These are phyloP conservation scores for Plicaturopsis crispa DNA, from an alignment of 768 basidiomycete species.

Conservation along the genomic window DNA sequence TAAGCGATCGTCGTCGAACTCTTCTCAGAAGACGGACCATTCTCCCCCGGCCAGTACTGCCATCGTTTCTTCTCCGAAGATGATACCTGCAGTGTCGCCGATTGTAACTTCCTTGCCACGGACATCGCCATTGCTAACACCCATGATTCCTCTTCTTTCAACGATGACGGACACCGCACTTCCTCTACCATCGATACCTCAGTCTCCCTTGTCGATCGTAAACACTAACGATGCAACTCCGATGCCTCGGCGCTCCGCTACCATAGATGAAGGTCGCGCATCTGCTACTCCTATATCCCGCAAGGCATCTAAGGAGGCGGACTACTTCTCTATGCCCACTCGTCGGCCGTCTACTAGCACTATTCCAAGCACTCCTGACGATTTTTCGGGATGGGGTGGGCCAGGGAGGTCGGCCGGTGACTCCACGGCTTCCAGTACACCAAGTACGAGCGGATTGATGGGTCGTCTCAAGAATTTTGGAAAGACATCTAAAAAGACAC, in stretches of 20 bases:
- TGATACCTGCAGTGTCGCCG: constrained; percentile 60
- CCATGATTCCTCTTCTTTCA: constrained; percentile 44
- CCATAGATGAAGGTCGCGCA: constrained; percentile 11
- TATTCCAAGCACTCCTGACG: constrained; percentile 32
- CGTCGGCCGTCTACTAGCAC: constrained; percentile 38
- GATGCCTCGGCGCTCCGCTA: constrained; percentile 24
- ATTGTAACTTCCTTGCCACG: constrained; percentile 32
- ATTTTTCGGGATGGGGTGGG: constrained; percentile 36
- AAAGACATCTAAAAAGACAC: no score
- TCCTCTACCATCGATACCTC: constrained; percentile 27
- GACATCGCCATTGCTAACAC: constrained; percentile 49
- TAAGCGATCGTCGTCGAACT: no score
- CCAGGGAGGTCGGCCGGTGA: constrained; percentile 28
- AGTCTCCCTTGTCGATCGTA: constrained; percentile 30
- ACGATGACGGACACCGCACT: constrained; percentile 19
- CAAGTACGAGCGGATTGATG: constrained; percentile 55
- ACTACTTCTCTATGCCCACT: constrained; percentile 45
- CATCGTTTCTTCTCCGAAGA: constrained; percentile 57
- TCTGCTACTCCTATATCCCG: no score
- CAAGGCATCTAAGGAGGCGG: no score
- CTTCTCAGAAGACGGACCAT: no score
- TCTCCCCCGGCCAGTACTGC: no score
- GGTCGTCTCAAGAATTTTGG: constrained; percentile 73
- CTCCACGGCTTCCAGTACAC: constrained; percentile 15
- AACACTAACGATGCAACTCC: constrained; percentile 18